These are phyloP conservation scores for Schizophyllum amplum DNA, from an alignment of 1,284 basidiomycete genomes.

Conservation along the genomic window DNA sequence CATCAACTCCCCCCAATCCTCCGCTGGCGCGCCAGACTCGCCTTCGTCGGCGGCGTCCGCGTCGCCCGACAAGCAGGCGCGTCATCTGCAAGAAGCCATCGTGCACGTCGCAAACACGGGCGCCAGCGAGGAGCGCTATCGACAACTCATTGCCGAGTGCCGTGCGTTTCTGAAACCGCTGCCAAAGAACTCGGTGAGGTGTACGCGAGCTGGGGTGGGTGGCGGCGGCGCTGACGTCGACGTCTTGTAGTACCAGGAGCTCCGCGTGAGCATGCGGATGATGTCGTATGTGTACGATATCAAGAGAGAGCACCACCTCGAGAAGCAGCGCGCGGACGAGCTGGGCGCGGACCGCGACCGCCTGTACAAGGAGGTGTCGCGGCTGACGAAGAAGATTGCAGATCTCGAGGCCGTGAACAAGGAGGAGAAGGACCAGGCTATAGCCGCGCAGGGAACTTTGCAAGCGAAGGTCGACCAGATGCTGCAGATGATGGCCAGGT, in stretches of 20 bases:
- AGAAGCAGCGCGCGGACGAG: conserved; percentile 1
- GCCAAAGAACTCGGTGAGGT: conserved; percentile 26
- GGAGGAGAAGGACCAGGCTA: conserved; percentile 21
- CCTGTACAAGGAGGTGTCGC: conserved; percentile 18
- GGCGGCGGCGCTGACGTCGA: conserved; percentile 7
- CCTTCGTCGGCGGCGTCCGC: conserved; percentile 3
- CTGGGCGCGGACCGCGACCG: conserved; percentile 14
- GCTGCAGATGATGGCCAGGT: conserved; percentile 28
- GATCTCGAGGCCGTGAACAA: conserved; percentile 10
- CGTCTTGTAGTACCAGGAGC: conserved; percentile 29
- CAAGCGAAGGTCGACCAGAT: conserved; percentile 24
- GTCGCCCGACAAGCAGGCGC: conserved; percentile 25
- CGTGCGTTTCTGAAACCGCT: conserved; percentile 28
- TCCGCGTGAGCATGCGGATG: conserved; percentile 31
- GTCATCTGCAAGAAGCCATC: conserved; percentile 29
- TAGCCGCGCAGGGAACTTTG: background rate
- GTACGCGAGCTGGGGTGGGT: background rate
- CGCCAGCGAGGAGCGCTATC: conserved; percentile 29
- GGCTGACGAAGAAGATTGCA: conserved; percentile 7
- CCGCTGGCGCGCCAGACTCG: conserved; percentile 2
- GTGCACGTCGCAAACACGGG: conserved; percentile 31
- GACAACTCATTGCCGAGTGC: conserved; percentile 33
- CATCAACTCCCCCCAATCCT: conserved; percentile 9
- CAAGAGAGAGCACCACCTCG: conserved; percentile 16
- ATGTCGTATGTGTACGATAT: conserved; percentile 32